phyloP scores from a whole-genome alignment of 257 asterid species.

The Nicotiana tabacum region DNA sequence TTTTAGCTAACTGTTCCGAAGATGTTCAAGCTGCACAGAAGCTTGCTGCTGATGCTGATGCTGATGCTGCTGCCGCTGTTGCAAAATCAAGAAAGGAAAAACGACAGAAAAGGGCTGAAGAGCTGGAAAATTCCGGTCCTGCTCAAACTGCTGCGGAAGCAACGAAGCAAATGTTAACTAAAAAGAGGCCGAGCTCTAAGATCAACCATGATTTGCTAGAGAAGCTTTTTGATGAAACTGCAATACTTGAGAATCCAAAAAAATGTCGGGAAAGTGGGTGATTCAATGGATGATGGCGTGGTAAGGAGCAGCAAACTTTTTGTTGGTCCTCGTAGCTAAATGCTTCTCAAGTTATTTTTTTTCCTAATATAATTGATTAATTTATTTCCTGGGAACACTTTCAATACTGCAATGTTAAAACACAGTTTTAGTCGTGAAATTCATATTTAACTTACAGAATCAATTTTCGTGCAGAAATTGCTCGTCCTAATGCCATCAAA shows the following conservation, averaged over 20 bases:
- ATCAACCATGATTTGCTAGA: constrained; percentile 6
- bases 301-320: constrained; percentile 3
- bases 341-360: neutral
- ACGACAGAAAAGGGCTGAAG: constrained; percentile 66
- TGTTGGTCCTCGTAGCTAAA: neutral
- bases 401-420: neutral
- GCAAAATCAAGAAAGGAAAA: constrained; percentile 61
- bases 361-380: no score
- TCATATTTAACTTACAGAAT: no score
- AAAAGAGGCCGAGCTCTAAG: constrained; percentile 20
- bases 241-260: constrained; percentile 22
- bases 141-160: constrained; percentile 67
- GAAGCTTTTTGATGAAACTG: neutral
- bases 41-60: constrained; percentile 68
- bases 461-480: no score
- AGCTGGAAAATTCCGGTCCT: constrained; percentile 40
- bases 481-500: no score
- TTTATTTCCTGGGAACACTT: neutral
- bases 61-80: constrained; percentile 51
- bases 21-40: constrained; percentile 39
- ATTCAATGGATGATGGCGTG: constrained; percentile 9
- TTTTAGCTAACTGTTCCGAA: constrained; percentile 44
- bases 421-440: no score
- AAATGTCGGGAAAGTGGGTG: constrained; percentile 17
- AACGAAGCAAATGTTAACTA: constrained; percentile 39